Percentiles rank a stretch among this genome's conserved stretches.
These are phyloP conservation scores for Solanum virginianum DNA, from an alignment of 257 asterid genomes.

Conservation along the genomic window DNA sequence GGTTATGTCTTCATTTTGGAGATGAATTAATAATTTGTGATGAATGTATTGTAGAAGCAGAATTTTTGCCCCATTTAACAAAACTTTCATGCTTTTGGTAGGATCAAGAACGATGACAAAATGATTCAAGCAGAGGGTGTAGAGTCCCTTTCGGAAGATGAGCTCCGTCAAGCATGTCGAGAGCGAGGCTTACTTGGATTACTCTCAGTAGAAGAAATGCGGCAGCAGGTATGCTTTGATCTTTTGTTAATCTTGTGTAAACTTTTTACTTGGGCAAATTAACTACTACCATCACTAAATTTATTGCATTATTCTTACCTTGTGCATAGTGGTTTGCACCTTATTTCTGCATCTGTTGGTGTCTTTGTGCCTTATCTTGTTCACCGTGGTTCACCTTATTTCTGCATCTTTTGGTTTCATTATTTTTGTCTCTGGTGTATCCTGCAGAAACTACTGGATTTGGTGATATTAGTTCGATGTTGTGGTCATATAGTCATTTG, in stretches of 20 bases:
- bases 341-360: not conserved
- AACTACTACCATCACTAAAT: not conserved
- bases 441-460: not conserved
- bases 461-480: not conserved
- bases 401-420: not conserved
- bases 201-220: slow-evolving; percentile 86
- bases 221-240: slow-evolving; percentile 51
- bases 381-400: not conserved
- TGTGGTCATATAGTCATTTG: not conserved
- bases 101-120: slow-evolving; percentile 75
- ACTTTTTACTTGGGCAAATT: not conserved
- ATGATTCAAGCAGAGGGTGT: slow-evolving; percentile 88
- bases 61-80: not conserved
- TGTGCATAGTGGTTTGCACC: not conserved
- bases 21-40: not conserved
- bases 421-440: not conserved
- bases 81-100: slow-evolving; percentile 11
- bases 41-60: not conserved
- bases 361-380: not conserved
- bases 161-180: slow-evolving; percentile 87
- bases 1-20: not conserved
- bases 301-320: not conserved
- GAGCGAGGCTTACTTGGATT: slow-evolving; percentile 86
- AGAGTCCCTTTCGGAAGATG: slow-evolving; percentile 86
- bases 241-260: not conserved